Base-by-base conservation (phyloP, 176 grass and related monocot genomes). In the Ampelocalamus luodianensis region DNA sequence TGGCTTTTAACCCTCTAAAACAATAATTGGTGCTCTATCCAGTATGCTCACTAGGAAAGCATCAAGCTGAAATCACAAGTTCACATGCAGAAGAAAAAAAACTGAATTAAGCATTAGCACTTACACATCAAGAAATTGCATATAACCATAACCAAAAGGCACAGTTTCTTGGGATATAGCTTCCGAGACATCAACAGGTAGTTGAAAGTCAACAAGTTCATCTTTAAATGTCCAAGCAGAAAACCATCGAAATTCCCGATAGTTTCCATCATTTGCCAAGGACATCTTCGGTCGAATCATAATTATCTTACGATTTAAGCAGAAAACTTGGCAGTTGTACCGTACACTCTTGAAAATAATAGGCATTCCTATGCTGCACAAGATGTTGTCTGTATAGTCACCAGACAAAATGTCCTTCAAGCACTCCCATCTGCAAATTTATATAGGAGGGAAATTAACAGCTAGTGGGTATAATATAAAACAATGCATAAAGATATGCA, bases 341-440 rank as follows among this genome's bases (percentile, higher is more conserved):
- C 91, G 85, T 14, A 98, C 95, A 48, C 91, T 95, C 27, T 92
- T 80, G 87, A 93, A 93, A 85, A 87, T 98, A 80, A 98, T 65
- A 26, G 95, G 95, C 95, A 98, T 98, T 45, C 95, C 95, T 72
- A 98, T 98, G 89, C 95, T 90, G 87, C 95, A 98, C 67, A 98
- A 87, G 78, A 98, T 92, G 40, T 79, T 64, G 4, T 98, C 83
- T n/a, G 95, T 98, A 68, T 78, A 88, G 24, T 95, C 91, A 48
- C 95, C 91, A 46, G 48, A 85, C 61, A 98, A 80, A 78, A 98
- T 98, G 59, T 95, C 91, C 75, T 87, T 89, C 53, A 98, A 71
- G 83, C 95, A 98, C 64, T 98, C 95, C 95, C 95, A 98, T 39
- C 95, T 98, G 88, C 86, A 85, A 17, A 80, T 69, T 80, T 39